Percentiles rank a stretch among this genome's conserved stretches.
phyloP scores from a whole-genome alignment of 371 early-diverging fungal species.

The Rhizoclosmatium hyalinum region DNA sequence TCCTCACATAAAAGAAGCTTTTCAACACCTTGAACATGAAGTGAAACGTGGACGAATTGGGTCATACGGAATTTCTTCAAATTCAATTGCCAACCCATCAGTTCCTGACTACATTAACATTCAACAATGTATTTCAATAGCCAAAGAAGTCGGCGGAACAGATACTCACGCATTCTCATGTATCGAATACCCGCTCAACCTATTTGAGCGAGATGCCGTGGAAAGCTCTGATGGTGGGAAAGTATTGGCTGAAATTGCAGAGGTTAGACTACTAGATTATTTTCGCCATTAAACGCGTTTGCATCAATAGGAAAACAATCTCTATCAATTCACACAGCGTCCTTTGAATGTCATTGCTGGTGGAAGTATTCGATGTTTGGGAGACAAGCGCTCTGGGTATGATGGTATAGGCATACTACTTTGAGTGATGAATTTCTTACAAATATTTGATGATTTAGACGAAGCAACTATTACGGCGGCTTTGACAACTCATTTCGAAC shows the following conservation, averaged over 20 bases:
- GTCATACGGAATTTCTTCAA: conserved; percentile 77
- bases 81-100: conserved; percentile 53
- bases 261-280: conserved; percentile 40
- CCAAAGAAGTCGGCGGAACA: conserved; percentile 16
- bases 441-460: conserved; percentile 31
- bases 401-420: conserved; percentile 16
- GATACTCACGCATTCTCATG: conserved; percentile 65
- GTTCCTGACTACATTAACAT: conserved; percentile 71
- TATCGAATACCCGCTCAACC: conserved; percentile 75
- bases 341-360: conserved; percentile 76
- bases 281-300: not conserved
- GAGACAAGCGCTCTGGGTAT: conserved; percentile 25
- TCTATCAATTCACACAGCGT: conserved; percentile 75
- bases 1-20: conserved; percentile 51
- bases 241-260: conserved; percentile 60
- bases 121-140: conserved; percentile 37
- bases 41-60: conserved; percentile 68
- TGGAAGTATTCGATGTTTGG: conserved; percentile 66
- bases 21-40: conserved; percentile 68
- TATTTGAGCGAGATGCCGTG: conserved; percentile 74
- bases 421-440: not conserved
- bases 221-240: conserved; percentile 37
- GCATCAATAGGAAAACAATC: conserved; percentile 50
- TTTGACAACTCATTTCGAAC: conserved; percentile 59
- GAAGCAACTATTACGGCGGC: conserved; percentile 62